Base-by-base conservation (phyloP, 306 rosid genomes). In the Cajanus cajan region DNA sequence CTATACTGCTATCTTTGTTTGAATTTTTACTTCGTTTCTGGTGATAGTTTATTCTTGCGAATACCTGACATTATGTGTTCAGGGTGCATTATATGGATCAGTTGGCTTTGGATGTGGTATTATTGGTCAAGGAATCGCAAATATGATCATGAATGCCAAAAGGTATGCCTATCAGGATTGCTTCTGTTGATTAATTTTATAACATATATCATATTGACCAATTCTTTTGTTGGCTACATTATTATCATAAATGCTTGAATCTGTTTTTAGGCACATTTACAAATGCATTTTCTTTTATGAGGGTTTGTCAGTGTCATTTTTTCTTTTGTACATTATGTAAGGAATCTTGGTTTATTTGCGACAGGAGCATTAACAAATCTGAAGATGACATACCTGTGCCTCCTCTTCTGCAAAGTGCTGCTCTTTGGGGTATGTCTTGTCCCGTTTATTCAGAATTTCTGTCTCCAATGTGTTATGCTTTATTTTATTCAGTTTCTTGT, bases 91-190 rank as follows among this genome's bases (percentile, higher is more conserved):
- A 80, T 95, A 95, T 83, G 99, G 97, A 71, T 74, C 88, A 2
- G 98, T 93, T 82, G 99, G 99, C 33, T 91, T 93, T 76, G 98
- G 88, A 77, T 95, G 99, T 84, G 99, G 99, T 61, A 86, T 95
- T 40, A 43, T 95, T 68, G 99, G 99, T 78, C 99, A 95, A 85
- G 99, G 99, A 80, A 88, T 95, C 73, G 98, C 97, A 78, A 95
- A 95, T 83, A 82, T 85, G 87, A 86, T 95, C 74, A 95, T 95
- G 99, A 95, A 86, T 73, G 94, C 90, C 36, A 95, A 95, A 85
- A 85, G 98, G 98, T 92, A 52, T 43, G 61, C 54, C 72, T 84
- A 22, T 76, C 37, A 4, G 25, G 62, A 54, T 57, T 63, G 21
- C n/a, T 67, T 47, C 52, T 81, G 10, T 16, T 65, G 31, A n/a